These are phyloP conservation scores for Grammothele lineata DNA, from an alignment of 768 basidiomycete genomes.

Conservation along the genomic window DNA sequence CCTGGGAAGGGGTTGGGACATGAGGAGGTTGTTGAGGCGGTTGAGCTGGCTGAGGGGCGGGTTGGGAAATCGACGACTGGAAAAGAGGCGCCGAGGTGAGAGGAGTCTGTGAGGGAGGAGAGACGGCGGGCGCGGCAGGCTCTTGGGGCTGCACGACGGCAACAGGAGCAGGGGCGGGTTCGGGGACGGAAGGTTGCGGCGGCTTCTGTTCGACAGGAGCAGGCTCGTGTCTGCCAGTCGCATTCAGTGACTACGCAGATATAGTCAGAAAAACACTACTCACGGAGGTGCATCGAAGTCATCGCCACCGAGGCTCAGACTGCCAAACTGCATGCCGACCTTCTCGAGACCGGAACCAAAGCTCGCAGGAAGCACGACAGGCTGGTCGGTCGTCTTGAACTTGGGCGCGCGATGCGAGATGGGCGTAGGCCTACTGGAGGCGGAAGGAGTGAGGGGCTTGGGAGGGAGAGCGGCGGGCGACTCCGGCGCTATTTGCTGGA, in stretches of 20 bases:
- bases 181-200: constrained; percentile 25
- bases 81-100: constrained; percentile 17
- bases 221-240: constrained; percentile 2
- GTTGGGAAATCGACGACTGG: constrained; percentile 14
- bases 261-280: no score
- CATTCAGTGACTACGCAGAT: no score
- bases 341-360: constrained; percentile 67
- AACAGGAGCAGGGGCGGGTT: constrained; percentile 17
- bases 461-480: constrained; percentile 28
- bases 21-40: constrained; percentile 25
- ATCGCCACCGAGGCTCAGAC: constrained; percentile 72
- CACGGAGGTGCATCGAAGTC: constrained; percentile 49
- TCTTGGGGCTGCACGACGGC: constrained; percentile 11
- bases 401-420: constrained; percentile 54
- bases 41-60: constrained; percentile 25
- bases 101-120: constrained; percentile 33
- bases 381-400: constrained; percentile 71
- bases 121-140: constrained; percentile 11
- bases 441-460: constrained; percentile 38
- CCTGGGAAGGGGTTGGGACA: constrained; percentile 15
- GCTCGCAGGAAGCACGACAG: constrained; percentile 74
- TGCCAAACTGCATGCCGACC: constrained; percentile 88
- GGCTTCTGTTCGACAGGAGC: constrained; percentile 20
- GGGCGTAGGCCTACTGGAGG: constrained; percentile 49
- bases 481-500: constrained; percentile 12